These are phyloP conservation scores for Exophiala mesophila DNA, from an alignment of 2,329 filamentous ascomycete species.

Conservation along the genomic window DNA sequence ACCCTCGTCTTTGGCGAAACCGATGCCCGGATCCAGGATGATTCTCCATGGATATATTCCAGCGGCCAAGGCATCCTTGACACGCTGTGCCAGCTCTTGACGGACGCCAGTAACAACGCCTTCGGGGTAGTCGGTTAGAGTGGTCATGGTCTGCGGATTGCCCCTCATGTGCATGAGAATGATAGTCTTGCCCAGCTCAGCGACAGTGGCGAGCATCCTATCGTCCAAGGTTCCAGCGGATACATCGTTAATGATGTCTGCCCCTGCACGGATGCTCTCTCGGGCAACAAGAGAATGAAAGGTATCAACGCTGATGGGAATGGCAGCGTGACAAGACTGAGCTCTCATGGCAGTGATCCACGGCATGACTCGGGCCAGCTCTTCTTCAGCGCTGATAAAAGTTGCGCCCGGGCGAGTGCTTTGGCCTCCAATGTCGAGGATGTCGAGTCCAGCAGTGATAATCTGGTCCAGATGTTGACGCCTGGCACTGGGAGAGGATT, in stretches of 20 bases:
- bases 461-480: constrained; percentile 48
- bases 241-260: constrained; percentile 92
- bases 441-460: constrained; percentile 65
- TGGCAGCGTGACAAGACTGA: constrained; percentile 55
- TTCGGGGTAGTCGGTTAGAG: constrained; percentile 61
- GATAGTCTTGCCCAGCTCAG: constrained; percentile 70
- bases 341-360: constrained; percentile 69
- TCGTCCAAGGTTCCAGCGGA: constrained; percentile 75
- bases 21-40: constrained; percentile 86
- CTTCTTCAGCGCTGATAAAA: constrained; percentile 66
- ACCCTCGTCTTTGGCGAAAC: constrained; percentile 77
- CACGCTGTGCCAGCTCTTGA: constrained; percentile 62
- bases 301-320: constrained; percentile 87
- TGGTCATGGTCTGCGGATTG: constrained; percentile 74
- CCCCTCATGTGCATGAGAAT: constrained; percentile 93
- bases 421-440: constrained; percentile 90
- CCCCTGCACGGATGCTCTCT: constrained; percentile 69
- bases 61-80: constrained; percentile 70
- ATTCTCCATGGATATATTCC: constrained; percentile 91
- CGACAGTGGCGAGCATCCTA: constrained; percentile 76
- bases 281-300: constrained; percentile 81
- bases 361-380: constrained; percentile 72
- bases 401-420: constrained; percentile 75
- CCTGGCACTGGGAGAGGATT: constrained; percentile 57
- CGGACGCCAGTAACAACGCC: constrained; percentile 63